Percentiles rank a stretch among this genome's conserved stretches.
These are phyloP conservation scores for Beverwykella pulmonaria DNA, from an alignment of 495 filamentous ascomycete genomes.

Conservation along the genomic window DNA sequence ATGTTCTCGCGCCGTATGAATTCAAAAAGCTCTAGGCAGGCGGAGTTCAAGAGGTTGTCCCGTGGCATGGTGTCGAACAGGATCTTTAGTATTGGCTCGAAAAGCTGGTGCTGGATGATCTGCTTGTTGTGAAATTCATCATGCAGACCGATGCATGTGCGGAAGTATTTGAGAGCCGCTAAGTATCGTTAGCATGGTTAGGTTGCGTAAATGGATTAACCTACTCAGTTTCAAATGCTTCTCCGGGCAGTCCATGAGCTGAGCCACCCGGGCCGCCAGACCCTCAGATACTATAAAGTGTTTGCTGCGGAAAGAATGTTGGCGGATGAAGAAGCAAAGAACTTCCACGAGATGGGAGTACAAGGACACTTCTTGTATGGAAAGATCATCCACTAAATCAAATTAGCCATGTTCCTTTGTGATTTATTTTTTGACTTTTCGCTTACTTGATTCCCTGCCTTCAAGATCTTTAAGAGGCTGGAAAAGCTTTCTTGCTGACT, in stretches of 20 bases:
- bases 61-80: conserved; percentile 88
- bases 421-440: too few species aligned
- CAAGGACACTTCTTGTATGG: conserved; percentile 80
- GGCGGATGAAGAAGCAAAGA: conserved; percentile 89
- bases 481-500: conserved; percentile 84
- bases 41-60: conserved; percentile 94
- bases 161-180: conserved; percentile 95
- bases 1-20: conserved; percentile 83
- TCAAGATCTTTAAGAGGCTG: conserved; percentile 83
- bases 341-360: conserved; percentile 93
- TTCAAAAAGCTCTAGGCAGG: conserved; percentile 94
- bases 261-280: conserved; percentile 76
- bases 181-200: conserved; percentile 23
- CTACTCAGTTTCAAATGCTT: conserved; percentile 91
- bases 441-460: conserved; percentile 61
- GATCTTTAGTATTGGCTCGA: conserved; percentile 86
- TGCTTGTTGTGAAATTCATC: conserved; percentile 93
- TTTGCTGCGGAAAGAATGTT: conserved; percentile 83
- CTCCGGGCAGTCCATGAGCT: conserved; percentile 81
- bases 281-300: conserved; percentile 83
- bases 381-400: conserved; percentile 60
- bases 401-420: too few species aligned
- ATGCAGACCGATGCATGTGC: conserved; percentile 78
- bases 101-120: conserved; percentile 78
- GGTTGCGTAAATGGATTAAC: conserved; percentile 33